These are phyloP conservation scores for Pestalotiopsis sp. DNA, from an alignment of 2,329 filamentous ascomycete genomes.

Conservation along the genomic window DNA sequence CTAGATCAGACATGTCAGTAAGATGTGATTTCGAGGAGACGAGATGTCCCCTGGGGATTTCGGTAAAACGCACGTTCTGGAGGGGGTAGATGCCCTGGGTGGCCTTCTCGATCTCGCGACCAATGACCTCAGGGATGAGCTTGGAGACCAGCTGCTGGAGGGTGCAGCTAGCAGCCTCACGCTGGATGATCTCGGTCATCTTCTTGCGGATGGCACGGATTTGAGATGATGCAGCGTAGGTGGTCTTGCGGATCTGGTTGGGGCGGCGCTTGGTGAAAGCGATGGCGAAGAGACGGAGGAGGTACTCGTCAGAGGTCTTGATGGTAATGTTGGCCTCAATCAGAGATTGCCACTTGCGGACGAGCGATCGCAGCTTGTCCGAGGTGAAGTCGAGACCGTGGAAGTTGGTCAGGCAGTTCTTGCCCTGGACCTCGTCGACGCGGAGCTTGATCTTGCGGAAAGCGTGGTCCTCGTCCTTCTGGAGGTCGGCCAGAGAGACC, in stretches of 20 bases:
- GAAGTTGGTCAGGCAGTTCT: constrained; percentile 99
- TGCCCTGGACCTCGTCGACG: constrained; percentile 98
- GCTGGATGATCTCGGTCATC: constrained; percentile 99
- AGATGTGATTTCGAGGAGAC: too few relatives aligned
- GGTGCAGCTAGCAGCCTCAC: constrained; percentile 92
- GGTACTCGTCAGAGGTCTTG: constrained; percentile 99
- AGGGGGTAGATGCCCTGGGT: constrained; percentile 99
- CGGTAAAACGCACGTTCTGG: constrained; percentile 76
- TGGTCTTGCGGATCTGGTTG: constrained; percentile 99
- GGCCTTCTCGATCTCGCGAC: constrained; percentile 99
- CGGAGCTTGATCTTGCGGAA: constrained; percentile 99
- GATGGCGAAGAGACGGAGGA: constrained; percentile 97
- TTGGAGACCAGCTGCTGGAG: constrained; percentile 96
- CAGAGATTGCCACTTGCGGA: constrained; percentile 99
- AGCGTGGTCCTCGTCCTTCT: constrained; percentile 99
- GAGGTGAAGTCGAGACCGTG: constrained; percentile 99
- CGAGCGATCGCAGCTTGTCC: constrained; percentile 98
- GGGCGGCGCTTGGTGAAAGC: constrained; percentile 99
- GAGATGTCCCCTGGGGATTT: constrained; percentile 7
- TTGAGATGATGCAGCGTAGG: constrained; percentile 95
- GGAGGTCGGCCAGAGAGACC: constrained; percentile 96
- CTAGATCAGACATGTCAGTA: constrained; percentile 44
- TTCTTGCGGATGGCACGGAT: constrained; percentile 98
- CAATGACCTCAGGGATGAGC: constrained; percentile 99
- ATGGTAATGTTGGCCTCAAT: constrained; percentile 99